Conservation (phyloP, 768 basidiomycete genomes). For the Boletellus ananiceps region DNA sequence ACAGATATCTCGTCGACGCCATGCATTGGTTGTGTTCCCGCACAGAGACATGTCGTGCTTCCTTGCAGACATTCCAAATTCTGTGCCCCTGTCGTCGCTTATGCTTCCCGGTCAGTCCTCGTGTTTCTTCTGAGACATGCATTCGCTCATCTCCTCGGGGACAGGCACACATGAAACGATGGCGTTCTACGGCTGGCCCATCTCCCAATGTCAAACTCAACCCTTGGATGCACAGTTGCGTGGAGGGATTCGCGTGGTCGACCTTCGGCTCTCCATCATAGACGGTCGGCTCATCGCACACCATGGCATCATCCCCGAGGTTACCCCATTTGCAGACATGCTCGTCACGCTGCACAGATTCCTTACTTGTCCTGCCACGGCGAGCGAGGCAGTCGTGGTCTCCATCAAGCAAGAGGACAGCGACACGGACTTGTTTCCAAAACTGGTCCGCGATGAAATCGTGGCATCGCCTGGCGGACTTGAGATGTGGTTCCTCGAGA, state of each 20-base stretch:
- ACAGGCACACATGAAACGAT: conserved; percentile 34
- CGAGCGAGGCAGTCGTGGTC: conserved; percentile 74
- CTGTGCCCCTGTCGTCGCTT: conserved; percentile 64
- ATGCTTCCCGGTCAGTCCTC: conserved; percentile 63
- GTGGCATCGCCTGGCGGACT: conserved; percentile 42
- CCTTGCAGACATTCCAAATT: conserved; percentile 60
- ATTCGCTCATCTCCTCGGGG: not conserved
- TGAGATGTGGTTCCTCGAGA: conserved; percentile 78
- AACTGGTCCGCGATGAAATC: conserved; percentile 63
- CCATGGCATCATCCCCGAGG: conserved; percentile 74
- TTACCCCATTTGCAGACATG: conserved; percentile 62
- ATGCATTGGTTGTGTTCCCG: conserved; percentile 54
- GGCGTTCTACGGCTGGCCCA: conserved; percentile 81
- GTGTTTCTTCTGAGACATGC: conserved; percentile 32
- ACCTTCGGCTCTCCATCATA: conserved; percentile 72
- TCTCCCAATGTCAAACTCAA: conserved; percentile 80
- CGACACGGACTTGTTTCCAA: conserved; percentile 51
- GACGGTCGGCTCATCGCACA: conserved; percentile 65
- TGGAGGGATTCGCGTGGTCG: conserved; percentile 76
- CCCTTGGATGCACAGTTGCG: conserved; percentile 63
- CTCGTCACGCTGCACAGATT: conserved; percentile 58
- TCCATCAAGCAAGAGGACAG: conserved; percentile 88
- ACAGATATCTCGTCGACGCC: conserved; percentile 45
- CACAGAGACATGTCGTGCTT: conserved; percentile 55
- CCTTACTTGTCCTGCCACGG: conserved; percentile 52